Base-by-base conservation (phyloP, 352 stramenopile genomes). In the Phytophthora kernoviae region DNA sequence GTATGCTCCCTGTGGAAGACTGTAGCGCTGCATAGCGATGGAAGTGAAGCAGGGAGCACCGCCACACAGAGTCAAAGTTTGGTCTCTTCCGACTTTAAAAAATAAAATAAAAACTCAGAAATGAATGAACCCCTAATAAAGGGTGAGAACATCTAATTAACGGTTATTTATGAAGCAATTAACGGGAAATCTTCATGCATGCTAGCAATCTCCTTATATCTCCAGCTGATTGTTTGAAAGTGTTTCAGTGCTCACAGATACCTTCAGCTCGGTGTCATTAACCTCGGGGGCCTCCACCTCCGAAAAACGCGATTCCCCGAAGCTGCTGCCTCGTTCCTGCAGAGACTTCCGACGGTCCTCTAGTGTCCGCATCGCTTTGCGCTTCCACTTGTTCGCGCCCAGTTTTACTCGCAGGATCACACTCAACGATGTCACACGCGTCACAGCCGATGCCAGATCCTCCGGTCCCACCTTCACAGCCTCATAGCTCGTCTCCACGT, bases 401-500 rank as follows among this genome's bases (percentile, higher is more conserved):
- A 94, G 53, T 62, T 94, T 91, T 24, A 94, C 81, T 27, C 81
- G 84, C 57, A 92, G 64, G 43, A 94, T 72, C 24, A 90, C 79
- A 43, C 80, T 84, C 18, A 94, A 65, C n/a, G 80, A 83, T 11
- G 75, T 84, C 32, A 94, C 84, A 22, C 81, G 79, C 14, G 83
- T 94, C 47, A 94, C 79, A 9, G 86, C 86, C 24, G 64, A 81
- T 42, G 67, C 70, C 8, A 94, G 58, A 24, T 94, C 86, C 20
- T 89, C 77, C 3, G 73, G 67, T 14, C 64, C 68, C 39, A 94
- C 70, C 2, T 70, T 77, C 36, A 94, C 86, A 11, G 66, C 52
- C 30, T 91, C 79, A 59, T 78, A 67, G 30, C 65, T 50, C 1
- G 73, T 75, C 33, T 84, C 50, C 14, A 90, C 43, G 49, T 91